phyloP scores from a whole-genome alignment of 176 grass and related monocot genomes.

The Bromus sterilis region DNA sequence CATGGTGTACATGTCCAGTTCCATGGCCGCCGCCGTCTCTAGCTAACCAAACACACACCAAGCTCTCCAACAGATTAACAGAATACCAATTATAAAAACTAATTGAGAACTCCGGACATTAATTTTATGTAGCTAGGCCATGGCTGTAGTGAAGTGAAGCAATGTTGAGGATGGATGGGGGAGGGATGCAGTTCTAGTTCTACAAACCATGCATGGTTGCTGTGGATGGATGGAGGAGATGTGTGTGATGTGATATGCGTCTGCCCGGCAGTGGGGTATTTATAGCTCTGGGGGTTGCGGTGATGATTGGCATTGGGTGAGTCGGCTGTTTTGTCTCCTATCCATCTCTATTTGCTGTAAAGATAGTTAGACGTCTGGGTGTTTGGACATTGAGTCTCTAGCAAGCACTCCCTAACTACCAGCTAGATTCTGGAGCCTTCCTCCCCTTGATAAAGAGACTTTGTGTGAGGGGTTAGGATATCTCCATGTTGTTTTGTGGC shows the following conservation, averaged over 20 bases:
- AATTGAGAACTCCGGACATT: neutral
- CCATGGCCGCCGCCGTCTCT: neutral
- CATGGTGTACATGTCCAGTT: neutral
- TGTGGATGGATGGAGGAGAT: neutral
- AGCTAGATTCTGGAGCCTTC: neutral
- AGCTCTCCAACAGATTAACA: neutral
- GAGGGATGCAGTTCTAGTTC: neutral
- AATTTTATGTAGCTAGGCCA: neutral
- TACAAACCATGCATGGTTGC: neutral
- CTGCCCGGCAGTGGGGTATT: neutral
- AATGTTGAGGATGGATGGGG: neutral
- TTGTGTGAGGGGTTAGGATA: neutral
- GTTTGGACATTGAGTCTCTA: neutral
- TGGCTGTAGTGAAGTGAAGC: neutral
- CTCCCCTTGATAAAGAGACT: neutral
- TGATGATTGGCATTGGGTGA: neutral
- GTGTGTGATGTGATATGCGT: neutral
- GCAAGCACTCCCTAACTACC: neutral
- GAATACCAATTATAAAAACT: neutral
- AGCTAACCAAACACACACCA: neutral
- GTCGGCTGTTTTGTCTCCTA: neutral
- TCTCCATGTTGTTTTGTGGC: neutral
- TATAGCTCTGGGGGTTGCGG: neutral
- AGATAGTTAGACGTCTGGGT: neutral
- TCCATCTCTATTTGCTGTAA: neutral